Conservation (phyloP, 2,329 filamentous ascomycete genomes). For the Xylaria digitata region DNA sequence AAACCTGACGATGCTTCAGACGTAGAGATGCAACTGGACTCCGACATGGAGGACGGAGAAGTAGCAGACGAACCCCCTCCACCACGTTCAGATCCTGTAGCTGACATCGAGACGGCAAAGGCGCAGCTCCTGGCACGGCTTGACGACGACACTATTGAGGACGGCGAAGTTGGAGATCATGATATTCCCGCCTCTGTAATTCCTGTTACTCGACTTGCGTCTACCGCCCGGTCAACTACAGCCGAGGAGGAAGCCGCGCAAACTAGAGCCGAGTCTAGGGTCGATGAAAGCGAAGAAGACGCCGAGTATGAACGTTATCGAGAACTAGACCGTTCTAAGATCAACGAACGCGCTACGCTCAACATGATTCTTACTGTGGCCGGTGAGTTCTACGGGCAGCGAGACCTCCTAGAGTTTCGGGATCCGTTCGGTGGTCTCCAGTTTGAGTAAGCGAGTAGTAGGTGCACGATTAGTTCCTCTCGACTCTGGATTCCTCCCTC, state of each 20-base stretch:
- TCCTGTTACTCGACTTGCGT: neutral
- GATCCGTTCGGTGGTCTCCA: slow-evolving; percentile 63
- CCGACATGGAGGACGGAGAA: slow-evolving; percentile 54
- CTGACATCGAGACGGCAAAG: slow-evolving; percentile 61
- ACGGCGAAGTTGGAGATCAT: slow-evolving; percentile 1
- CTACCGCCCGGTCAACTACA: neutral
- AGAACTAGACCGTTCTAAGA: slow-evolving; percentile 50
- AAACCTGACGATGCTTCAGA: slow-evolving; percentile 53
- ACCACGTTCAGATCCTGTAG: slow-evolving; percentile 40
- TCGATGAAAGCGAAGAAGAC: slow-evolving; percentile 41
- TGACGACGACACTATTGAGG: slow-evolving; percentile 40
- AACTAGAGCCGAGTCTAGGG: neutral
- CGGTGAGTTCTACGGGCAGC: slow-evolving; percentile 89
- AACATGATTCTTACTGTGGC: slow-evolving; percentile 93
- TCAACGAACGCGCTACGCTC: slow-evolving; percentile 75
- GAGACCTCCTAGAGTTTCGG: slow-evolving; percentile 82
- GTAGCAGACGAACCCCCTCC: slow-evolving; percentile 49
- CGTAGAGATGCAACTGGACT: slow-evolving; percentile 49
- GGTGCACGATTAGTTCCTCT: neutral
- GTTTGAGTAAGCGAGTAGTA: slow-evolving; percentile 25
- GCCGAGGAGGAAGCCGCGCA: neutral
- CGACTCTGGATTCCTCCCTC: neutral
- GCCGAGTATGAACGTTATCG: slow-evolving; percentile 43
- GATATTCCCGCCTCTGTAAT: neutral
- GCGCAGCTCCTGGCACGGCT: slow-evolving; percentile 61